These are phyloP conservation scores for Agapanthus africanus DNA, from an alignment of 106 monocot genomes.

Conservation along the genomic window DNA sequence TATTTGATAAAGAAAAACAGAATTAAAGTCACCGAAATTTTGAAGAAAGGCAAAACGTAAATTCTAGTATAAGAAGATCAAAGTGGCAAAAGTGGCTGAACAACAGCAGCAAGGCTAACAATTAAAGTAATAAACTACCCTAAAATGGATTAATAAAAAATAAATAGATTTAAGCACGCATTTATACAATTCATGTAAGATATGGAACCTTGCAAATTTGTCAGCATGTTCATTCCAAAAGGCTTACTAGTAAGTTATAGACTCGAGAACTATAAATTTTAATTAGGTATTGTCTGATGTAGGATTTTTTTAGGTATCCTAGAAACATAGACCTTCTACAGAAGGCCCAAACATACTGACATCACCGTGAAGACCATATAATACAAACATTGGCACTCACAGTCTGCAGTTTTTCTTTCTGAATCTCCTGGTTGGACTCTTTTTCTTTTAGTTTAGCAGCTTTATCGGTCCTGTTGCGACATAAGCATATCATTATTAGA, in stretches of 20 bases:
- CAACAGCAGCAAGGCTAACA: neutral
- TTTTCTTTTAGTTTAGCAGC: constrained; percentile 53
- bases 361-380: neutral
- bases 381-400: constrained; percentile 50
- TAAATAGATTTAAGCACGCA: neutral
- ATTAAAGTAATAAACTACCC: neutral
- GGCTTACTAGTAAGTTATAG: neutral
- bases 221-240: neutral
- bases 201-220: neutral
- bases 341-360: neutral
- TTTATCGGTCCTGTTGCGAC: constrained; percentile 50
- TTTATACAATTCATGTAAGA: neutral
- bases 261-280: neutral
- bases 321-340: neutral
- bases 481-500: constrained; percentile 6
- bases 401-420: constrained; percentile 49
- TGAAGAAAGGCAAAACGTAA: neutral
- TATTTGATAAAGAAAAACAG: neutral
- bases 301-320: neutral
- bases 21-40: neutral
- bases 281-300: neutral
- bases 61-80: neutral
- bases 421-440: constrained; percentile 43
- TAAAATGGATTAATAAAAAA: no score
- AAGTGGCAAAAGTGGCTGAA: neutral